Percentiles rank a stretch among this genome's conserved stretches.
Evolutionary conservation across 257 asterid genomes (phyloP).

Genomic region (Solanum sitiens): DNA sequence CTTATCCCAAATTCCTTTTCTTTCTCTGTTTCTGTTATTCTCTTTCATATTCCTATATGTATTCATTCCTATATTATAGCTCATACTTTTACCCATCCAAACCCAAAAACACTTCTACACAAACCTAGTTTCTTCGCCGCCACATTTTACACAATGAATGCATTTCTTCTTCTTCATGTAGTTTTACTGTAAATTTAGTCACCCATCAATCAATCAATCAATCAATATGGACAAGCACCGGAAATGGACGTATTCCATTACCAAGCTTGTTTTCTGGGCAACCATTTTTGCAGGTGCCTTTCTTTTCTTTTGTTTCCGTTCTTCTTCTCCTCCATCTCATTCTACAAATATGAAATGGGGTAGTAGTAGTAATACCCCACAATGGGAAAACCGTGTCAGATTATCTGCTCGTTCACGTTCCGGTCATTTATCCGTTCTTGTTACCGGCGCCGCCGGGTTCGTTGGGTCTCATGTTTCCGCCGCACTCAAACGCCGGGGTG

Average conservation of each 20-base stretch:
- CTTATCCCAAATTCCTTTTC: background rate
- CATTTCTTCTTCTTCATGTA: background rate
- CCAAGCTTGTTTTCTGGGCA: conserved; percentile 26
- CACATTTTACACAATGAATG: background rate
- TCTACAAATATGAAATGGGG: conserved; percentile 12
- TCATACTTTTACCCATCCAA: background rate
- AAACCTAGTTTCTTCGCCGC: background rate
- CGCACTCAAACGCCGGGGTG: conserved; percentile 28
- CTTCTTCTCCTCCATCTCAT: conserved; percentile 17
- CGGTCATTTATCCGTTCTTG: conserved; percentile 14
- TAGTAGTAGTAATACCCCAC: background rate
- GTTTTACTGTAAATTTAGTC: background rate
- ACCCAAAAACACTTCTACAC: background rate
- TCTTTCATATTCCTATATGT: background rate
- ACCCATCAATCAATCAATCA: background rate
- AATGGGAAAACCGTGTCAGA: conserved; percentile 16
- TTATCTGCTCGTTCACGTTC: conserved; percentile 11
- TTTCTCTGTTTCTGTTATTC: background rate
- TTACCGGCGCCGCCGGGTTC: conserved; percentile 42
- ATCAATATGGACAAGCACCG: conserved; percentile 29
- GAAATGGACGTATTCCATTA: conserved; percentile 13
- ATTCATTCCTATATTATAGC: background rate
- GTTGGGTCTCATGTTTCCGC: conserved; percentile 34
- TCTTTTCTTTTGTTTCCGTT: conserved; percentile 17
- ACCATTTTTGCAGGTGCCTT: conserved; percentile 14